A percentile compares a stretch with the other conserved stretches of the same genome.
These are phyloP conservation scores for Camellia sinensis DNA, from an alignment of 148 eudicot species.

Conservation along the genomic window DNA sequence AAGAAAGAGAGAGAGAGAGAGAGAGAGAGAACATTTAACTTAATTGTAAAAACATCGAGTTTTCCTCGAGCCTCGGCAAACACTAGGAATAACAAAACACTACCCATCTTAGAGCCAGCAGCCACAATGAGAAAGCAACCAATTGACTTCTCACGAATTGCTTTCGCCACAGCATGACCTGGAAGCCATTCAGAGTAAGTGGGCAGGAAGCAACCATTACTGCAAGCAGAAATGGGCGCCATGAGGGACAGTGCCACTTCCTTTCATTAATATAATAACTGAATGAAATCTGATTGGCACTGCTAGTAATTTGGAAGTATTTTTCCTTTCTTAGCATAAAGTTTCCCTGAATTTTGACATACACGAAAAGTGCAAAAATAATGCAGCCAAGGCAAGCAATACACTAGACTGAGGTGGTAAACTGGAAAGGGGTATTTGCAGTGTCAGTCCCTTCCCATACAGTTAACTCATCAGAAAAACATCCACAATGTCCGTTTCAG, in stretches of 20 bases:
- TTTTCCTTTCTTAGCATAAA: too few species aligned
- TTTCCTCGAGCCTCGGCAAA: neutral
- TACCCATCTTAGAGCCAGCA: neutral
- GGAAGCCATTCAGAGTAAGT: too few species aligned
- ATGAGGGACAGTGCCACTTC: neutral
- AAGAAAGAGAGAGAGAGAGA: neutral
- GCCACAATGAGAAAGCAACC: conserved; percentile 14
- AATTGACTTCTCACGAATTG: neutral
- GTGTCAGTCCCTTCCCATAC: neutral
- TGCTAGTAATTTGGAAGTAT: neutral
- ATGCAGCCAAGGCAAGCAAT: conserved; percentile 10
- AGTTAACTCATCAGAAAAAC: neutral
- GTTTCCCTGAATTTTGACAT: neutral
- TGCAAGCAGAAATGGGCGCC: neutral
- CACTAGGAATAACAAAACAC: neutral
- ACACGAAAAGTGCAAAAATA: neutral
- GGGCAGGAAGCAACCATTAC: neutral
- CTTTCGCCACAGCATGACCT: conserved; percentile 1
- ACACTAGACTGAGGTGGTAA: neutral
- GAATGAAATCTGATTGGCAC: neutral
- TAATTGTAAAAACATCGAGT: neutral
- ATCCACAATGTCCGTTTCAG: too few species aligned
- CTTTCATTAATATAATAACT: neutral
- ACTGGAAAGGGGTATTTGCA: too few species aligned
- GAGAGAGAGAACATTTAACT: neutral